Conservation (phyloP, 371 early-diverging fungal species). For the Mortierella sp. region DNA sequence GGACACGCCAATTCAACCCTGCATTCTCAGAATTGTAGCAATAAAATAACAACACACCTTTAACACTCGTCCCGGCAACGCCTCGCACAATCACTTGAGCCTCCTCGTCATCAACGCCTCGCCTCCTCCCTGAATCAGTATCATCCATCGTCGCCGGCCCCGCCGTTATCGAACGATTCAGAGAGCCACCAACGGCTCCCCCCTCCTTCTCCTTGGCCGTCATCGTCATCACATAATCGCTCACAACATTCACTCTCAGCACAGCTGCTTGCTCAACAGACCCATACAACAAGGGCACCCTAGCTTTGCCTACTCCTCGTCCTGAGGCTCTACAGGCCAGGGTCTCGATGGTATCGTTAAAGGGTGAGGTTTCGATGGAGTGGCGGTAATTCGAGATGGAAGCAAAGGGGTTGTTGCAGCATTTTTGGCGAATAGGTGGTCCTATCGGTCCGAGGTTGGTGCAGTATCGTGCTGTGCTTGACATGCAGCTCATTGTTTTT, state of each 20-base stretch:
- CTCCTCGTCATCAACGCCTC: too few species aligned
- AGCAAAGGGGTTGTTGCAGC: neutral
- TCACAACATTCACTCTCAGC: neutral
- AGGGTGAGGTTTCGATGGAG: neutral
- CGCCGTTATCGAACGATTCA: too few species aligned
- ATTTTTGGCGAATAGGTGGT: neutral
- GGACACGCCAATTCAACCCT: too few species aligned
- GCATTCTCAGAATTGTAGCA: too few species aligned
- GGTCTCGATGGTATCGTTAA: neutral
- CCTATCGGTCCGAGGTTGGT: neutral
- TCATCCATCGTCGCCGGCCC: too few species aligned
- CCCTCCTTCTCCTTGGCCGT: neutral
- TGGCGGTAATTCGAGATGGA: neutral
- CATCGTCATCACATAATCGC: neutral
- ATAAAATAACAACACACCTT: too few species aligned
- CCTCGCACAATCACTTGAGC: neutral
- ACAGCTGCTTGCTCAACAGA: neutral
- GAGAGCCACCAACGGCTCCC: neutral
- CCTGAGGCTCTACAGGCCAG: neutral
- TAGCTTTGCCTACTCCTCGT: neutral
- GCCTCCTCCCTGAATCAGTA: too few species aligned
- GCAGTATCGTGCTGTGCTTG: neutral
- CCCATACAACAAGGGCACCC: neutral
- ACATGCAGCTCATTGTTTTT: neutral
- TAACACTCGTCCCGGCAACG: neutral